Percentiles rank a stretch among this genome's conserved stretches.
Evolutionary conservation across 2,329 filamentous ascomycete genomes (phyloP).

Genomic region (Bipolaris sorokiniana): DNA sequence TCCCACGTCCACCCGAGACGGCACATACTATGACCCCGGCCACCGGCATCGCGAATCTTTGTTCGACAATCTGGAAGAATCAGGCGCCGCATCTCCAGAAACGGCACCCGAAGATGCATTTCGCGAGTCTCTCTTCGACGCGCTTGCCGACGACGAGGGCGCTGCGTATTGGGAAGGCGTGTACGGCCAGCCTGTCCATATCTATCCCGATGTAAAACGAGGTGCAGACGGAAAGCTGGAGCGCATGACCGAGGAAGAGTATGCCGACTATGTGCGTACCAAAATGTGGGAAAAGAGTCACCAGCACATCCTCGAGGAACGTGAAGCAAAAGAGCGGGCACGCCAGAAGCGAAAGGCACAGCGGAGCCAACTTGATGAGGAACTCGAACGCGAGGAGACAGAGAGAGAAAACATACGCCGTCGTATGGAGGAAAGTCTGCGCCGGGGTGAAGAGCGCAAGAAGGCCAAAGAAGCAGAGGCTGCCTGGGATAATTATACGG

Average conservation of each 20-base stretch:
- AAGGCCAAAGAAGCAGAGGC: constrained; percentile 61
- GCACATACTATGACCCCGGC: constrained; percentile 42
- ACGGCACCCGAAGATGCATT: constrained; percentile 75
- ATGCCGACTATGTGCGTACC: constrained; percentile 80
- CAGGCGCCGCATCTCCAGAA: constrained; percentile 43
- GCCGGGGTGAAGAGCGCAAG: constrained; percentile 68
- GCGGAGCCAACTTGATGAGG: constrained; percentile 47
- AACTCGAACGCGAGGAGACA: constrained; percentile 53
- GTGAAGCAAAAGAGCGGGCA: constrained; percentile 62
- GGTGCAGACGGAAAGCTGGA: constrained; percentile 67
- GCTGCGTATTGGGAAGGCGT: constrained; percentile 94
- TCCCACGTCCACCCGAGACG: constrained; percentile 34
- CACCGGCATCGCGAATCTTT: constrained; percentile 42
- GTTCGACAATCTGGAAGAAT: constrained; percentile 36
- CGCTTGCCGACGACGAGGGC: constrained; percentile 94
- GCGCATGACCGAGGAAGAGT: constrained; percentile 91
- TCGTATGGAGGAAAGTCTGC: constrained; percentile 73
- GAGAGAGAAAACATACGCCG: constrained; percentile 57
- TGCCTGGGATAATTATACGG: constrained; percentile 69
- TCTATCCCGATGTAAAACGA: constrained; percentile 67
- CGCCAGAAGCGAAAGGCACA: constrained; percentile 55
- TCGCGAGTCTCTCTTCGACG: constrained; percentile 92
- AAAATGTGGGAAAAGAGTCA: constrained; percentile 97
- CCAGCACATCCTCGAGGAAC: constrained; percentile 80
- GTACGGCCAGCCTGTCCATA: constrained; percentile 94